Evolutionary conservation across 345 rosid genomes (phyloP), one percentile per base, ranked within the genome.

Genomic region (Sonneratia alba): DNA sequence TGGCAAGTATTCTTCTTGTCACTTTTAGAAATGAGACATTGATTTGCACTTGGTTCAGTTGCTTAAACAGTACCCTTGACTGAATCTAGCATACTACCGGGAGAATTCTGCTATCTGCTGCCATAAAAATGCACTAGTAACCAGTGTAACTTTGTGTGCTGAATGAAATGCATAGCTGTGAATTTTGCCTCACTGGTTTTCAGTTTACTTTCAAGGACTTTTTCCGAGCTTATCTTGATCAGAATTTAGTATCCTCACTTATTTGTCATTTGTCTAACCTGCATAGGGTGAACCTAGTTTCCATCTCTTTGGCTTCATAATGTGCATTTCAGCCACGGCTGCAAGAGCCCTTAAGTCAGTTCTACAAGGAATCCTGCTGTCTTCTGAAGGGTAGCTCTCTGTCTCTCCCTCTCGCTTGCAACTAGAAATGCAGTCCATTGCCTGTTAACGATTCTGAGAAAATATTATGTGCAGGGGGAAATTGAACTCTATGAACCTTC

Each of bases 401-500:
- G 64, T 62, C 77, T 45, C 80, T 66, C 10, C 47, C 3, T 36
- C 7, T 64, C 40, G 11, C 24, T 64, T 36, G 34, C 34, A 6
- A 32, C 7, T 64, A 38, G 64, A 45, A 13, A 37, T 37, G 45
- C 19, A 22, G 38, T 32, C 1, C 51, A 0, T 27, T 70, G 21
- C 72, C 32, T 59, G 11, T 24, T 24, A 22, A 7, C 10, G 64
- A 22, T 59, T 59, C 64, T 59, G 64, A 59, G 34, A 59, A 59
- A 8, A 22, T 59, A 65, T 40, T 38, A 72, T 55, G 78, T 83
- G 19, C 73, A 95, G 99, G 89, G 99, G 92, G 86, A 96, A 92
- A 87, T 88, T 96, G 71, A 91, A 92, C 85, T 92, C 99, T 24
- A 91, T 96, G 98, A 96, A 96, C 77, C 93, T 92, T n/a, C 95